A percentile compares a stretch with the other conserved stretches of the same genome.
Evolutionary conservation across 2,329 filamentous ascomycete genomes (phyloP).

Genomic region (Trichoderma cornu-damae): DNA sequence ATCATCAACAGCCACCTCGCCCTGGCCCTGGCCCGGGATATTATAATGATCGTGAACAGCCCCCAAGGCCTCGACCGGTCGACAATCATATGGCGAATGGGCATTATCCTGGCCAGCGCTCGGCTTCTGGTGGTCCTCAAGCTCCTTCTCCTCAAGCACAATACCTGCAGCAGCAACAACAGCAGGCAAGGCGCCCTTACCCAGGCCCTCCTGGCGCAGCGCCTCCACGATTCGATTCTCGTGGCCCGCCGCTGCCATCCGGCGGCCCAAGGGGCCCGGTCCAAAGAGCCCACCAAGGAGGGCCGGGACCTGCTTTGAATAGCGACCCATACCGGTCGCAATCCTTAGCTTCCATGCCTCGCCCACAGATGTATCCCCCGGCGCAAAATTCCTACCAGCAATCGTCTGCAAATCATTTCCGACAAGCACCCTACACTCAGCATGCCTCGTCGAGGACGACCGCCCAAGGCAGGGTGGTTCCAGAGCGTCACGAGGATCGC

Average conservation of each 20-base stretch:
- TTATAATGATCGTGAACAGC: constrained; percentile 32
- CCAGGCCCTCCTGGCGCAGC: constrained; percentile 45
- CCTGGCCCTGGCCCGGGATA: constrained; percentile 42
- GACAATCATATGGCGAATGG: constrained; percentile 42
- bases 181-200: constrained; percentile 42
- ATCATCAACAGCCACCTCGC: constrained; percentile 59
- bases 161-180: constrained; percentile 44
- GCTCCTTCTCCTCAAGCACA: constrained; percentile 41
- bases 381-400: constrained; percentile 58
- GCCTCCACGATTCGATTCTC: constrained; percentile 61
- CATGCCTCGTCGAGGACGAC: constrained; percentile 70
- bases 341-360: constrained; percentile 72
- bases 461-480: constrained; percentile 84
- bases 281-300: constrained; percentile 59
- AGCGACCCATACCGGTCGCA: constrained; percentile 87
- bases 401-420: constrained; percentile 67
- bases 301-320: constrained; percentile 67
- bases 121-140: constrained; percentile 46
- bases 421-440: constrained; percentile 67
- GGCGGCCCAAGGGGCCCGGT: constrained; percentile 39
- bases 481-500: constrained; percentile 84
- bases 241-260: constrained; percentile 44
- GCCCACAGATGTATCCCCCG: constrained; percentile 67
- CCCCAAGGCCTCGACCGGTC: constrained; percentile 29
- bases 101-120: constrained; percentile 51